phyloP scores from a whole-genome alignment of 768 basidiomycete species.

The Pholiota microspora region DNA sequence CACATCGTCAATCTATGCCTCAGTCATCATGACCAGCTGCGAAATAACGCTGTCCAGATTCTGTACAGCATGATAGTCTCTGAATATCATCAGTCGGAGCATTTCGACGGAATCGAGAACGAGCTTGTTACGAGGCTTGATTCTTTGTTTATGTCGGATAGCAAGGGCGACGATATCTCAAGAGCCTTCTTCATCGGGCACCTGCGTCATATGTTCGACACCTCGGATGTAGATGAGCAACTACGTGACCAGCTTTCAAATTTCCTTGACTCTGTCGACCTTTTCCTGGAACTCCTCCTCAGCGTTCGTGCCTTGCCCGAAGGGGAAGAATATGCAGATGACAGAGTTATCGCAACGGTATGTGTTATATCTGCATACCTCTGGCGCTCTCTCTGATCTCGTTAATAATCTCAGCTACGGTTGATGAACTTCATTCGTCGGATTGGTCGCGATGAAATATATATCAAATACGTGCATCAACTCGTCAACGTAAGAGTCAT shows the following conservation, averaged over 20 bases:
- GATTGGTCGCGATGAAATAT: constrained; percentile 91
- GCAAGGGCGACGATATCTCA: constrained; percentile 87
- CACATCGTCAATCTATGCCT: constrained; percentile 90
- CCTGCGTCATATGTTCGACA: constrained; percentile 86
- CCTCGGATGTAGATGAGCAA: constrained; percentile 74
- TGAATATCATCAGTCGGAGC: constrained; percentile 80
- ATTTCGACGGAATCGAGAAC: constrained; percentile 88
- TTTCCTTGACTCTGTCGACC: constrained; percentile 88
- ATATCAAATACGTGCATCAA: constrained; percentile 95
- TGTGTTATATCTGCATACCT: constrained; percentile 14
- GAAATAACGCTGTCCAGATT: constrained; percentile 88
- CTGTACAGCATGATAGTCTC: constrained; percentile 95
- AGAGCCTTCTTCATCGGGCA: constrained; percentile 92
- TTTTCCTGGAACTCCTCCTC: constrained; percentile 88
- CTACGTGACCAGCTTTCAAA: constrained; percentile 73
- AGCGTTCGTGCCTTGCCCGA: constrained; percentile 88
- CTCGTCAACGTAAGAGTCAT: constrained; percentile 74
- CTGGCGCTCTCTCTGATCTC: constrained; percentile 14
- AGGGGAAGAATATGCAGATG: constrained; percentile 92
- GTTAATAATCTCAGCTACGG: constrained; percentile 53
- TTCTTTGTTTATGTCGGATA: constrained; percentile 89
- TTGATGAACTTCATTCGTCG: constrained; percentile 93
- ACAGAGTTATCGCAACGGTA: constrained; percentile 90
- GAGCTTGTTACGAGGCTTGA: constrained; percentile 91
- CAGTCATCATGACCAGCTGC: constrained; percentile 90